These are phyloP conservation scores for Citrus reticulata DNA, from an alignment of 345 rosid genomes.

Conservation along the genomic window DNA sequence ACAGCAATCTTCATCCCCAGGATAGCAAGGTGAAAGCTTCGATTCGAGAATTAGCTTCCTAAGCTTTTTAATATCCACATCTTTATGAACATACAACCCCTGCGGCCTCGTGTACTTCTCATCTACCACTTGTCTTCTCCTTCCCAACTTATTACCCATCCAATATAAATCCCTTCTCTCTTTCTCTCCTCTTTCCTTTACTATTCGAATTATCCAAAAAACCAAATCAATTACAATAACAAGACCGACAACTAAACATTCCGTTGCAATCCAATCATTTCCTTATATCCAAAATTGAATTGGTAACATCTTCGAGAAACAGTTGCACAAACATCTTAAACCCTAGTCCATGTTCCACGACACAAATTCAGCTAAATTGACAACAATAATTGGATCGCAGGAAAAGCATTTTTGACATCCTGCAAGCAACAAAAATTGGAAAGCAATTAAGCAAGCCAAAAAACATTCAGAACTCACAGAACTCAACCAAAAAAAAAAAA, in stretches of 20 bases:
- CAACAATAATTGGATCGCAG: neutral
- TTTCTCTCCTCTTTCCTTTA: conserved; percentile 1
- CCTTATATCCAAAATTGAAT: neutral
- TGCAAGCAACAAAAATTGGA: conserved; percentile 9
- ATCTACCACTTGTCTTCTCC: conserved; percentile 86
- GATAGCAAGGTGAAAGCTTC: conserved; percentile 97
- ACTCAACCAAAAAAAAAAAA: neutral
- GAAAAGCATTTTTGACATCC: conserved; percentile 2
- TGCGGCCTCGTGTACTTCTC: conserved; percentile 90
- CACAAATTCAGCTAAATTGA: neutral
- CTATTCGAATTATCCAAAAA: conserved; percentile 2
- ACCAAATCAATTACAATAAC: conserved; percentile 1
- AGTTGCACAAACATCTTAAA: neutral
- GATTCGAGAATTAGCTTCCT: conserved; percentile 90
- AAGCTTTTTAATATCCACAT: conserved; percentile 94
- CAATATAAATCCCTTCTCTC: conserved; percentile 9
- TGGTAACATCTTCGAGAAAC: neutral
- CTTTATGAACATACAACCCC: conserved; percentile 83
- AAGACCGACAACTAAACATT: conserved; percentile 3
- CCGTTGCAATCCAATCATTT: conserved; percentile 1
- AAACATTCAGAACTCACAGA: neutral
- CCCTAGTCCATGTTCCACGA: conserved; percentile 13
- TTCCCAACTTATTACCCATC: conserved; percentile 97
- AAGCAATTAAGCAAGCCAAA: neutral
- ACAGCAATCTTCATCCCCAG: conserved; percentile 80